Conservation (phyloP, 306 rosid genomes). For the Mimosa bimucronata region DNA sequence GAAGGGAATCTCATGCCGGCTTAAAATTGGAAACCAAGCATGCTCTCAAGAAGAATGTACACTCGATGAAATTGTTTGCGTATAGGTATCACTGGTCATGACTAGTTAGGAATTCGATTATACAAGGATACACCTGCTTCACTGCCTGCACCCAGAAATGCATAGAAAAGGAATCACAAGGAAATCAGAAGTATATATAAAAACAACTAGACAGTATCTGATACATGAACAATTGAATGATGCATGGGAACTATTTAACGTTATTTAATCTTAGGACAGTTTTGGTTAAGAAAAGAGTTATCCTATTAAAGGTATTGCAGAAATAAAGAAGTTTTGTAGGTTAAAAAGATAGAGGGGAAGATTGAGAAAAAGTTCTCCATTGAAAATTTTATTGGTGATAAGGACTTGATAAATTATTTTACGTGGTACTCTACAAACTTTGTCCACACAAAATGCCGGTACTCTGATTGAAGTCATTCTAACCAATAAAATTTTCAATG, state of each 20-base stretch:
- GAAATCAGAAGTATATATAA: constrained; percentile 35
- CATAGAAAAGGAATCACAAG: constrained; percentile 26
- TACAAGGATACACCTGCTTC: constrained; percentile 85
- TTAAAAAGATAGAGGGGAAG: not conserved
- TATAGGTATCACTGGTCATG: constrained; percentile 58
- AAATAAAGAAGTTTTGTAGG: not conserved
- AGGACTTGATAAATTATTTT: no score
- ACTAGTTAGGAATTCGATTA: constrained; percentile 67
- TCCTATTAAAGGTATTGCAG: not conserved
- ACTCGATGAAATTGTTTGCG: constrained; percentile 32
- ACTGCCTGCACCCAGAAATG: constrained; percentile 64
- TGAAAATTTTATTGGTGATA: no score
- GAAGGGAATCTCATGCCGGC: constrained; percentile 32
- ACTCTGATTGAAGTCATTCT: no score
- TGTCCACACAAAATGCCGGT: no score
- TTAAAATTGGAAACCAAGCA: constrained; percentile 38
- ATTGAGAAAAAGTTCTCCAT: no score
- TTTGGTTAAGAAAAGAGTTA: not conserved
- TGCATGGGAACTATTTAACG: not conserved
- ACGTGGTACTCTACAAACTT: no score
- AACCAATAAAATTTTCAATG: no score
- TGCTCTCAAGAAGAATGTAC: constrained; percentile 17
- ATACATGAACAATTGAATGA: not conserved
- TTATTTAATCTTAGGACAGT: not conserved
- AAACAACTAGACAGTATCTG: not conserved